These are phyloP conservation scores for Neopestalotiopsis clavispora DNA, from an alignment of 2,329 filamentous ascomycete species.

Conservation along the genomic window DNA sequence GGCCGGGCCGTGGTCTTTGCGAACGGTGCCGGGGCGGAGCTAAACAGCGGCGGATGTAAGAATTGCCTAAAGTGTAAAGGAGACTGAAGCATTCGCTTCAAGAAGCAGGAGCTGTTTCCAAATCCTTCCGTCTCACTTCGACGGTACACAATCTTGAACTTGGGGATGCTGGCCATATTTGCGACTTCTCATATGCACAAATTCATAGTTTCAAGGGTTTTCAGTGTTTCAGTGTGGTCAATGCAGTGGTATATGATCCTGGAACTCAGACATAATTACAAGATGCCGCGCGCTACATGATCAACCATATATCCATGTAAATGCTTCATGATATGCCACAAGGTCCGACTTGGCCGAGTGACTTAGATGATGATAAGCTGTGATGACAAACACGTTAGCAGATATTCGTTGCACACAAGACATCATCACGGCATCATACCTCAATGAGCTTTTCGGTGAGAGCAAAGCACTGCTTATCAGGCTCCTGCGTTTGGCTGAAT, in stretches of 20 bases:
- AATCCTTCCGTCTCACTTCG: background rate
- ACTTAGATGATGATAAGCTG: constrained; percentile 23
- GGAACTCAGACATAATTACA: background rate
- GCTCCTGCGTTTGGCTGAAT: constrained; percentile 52
- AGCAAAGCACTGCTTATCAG: constrained; percentile 56
- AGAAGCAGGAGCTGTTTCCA: background rate
- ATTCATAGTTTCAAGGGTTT: background rate
- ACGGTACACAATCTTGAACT: background rate
- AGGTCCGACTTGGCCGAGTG: background rate
- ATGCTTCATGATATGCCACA: background rate
- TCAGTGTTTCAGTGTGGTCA: background rate
- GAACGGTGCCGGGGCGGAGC: background rate
- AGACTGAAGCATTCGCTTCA: background rate
- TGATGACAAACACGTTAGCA: background rate
- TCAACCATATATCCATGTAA: background rate
- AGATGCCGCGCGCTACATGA: constrained; percentile 5
- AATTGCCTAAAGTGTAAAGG: background rate
- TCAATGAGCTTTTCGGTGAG: constrained; percentile 67
- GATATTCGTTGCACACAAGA: background rate
- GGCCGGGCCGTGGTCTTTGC: background rate
- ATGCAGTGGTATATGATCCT: constrained; percentile 13
- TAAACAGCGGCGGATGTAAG: background rate
- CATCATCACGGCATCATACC: constrained; percentile 43
- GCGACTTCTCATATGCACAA: background rate
- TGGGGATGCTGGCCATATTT: background rate